phyloP scores from a whole-genome alignment of 2,329 filamentous ascomycete species.

The Sclerotinia sclerotiorum region DNA sequence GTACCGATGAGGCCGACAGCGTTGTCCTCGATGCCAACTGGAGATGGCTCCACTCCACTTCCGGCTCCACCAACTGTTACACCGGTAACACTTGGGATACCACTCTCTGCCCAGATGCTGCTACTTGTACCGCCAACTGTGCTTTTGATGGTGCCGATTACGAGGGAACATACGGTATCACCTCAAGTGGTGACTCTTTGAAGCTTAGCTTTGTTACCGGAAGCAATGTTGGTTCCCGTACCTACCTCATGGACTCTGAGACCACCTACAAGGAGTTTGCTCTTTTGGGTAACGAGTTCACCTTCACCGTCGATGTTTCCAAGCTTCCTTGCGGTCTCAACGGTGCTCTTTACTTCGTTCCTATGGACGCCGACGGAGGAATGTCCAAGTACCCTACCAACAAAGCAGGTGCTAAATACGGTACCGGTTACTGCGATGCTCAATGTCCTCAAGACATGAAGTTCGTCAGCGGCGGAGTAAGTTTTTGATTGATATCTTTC shows the following conservation, averaged over 20 bases:
- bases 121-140: slow-evolving; percentile 54
- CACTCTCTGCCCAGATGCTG: slow-evolving; percentile 50
- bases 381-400: slow-evolving; percentile 47
- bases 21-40: slow-evolving; percentile 50
- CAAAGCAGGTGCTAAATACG: slow-evolving; percentile 52
- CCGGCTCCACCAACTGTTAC: slow-evolving; percentile 39
- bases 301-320: slow-evolving; percentile 68
- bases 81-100: slow-evolving; percentile 43
- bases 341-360: slow-evolving; percentile 65
- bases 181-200: slow-evolving; percentile 42
- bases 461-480: slow-evolving; percentile 52
- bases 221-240: slow-evolving; percentile 43
- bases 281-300: slow-evolving; percentile 52
- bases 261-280: slow-evolving; percentile 58
- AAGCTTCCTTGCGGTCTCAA: slow-evolving; percentile 68
- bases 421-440: slow-evolving; percentile 28
- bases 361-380: slow-evolving; percentile 64
- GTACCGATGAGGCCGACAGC: slow-evolving; percentile 48
- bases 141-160: slow-evolving; percentile 54
- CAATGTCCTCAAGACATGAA: slow-evolving; percentile 41
- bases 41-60: slow-evolving; percentile 43
- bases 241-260: slow-evolving; percentile 47
- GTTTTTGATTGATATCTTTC: slow-evolving; percentile 10
- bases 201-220: slow-evolving; percentile 34
- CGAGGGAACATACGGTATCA: slow-evolving; percentile 44